Evolutionary conservation across 2,329 filamentous ascomycete species (phyloP).

Genomic region (Aspergillus chevalieri): DNA sequence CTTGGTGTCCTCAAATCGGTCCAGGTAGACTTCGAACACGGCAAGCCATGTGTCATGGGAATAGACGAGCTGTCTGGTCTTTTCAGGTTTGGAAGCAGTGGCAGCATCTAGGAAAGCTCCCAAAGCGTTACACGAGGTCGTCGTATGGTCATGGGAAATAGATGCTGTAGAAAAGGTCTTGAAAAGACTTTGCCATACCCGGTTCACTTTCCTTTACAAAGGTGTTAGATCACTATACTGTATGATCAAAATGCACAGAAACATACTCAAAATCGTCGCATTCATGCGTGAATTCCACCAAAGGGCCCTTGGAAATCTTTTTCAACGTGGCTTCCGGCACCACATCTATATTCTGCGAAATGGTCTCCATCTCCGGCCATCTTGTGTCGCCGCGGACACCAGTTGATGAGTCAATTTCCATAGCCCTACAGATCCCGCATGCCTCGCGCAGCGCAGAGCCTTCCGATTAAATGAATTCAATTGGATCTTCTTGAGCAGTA

Average conservation of each 20-base stretch:
- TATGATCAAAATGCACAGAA: background rate
- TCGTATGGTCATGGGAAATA: conserved; percentile 35
- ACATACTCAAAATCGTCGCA: conserved; percentile 30
- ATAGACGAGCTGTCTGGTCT: conserved; percentile 27
- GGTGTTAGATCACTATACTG: conserved; percentile 4
- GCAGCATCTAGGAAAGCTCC: conserved; percentile 39
- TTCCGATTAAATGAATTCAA: background rate
- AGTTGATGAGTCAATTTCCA: conserved; percentile 16
- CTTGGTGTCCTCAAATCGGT: conserved; percentile 37
- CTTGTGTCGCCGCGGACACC: conserved; percentile 8
- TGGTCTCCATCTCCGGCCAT: conserved; percentile 23
- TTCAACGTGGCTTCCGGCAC: conserved; percentile 28
- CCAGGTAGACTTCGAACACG: conserved; percentile 35
- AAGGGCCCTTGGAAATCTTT: conserved; percentile 29
- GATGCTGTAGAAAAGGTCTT: conserved; percentile 35
- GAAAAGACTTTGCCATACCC: conserved; percentile 36
- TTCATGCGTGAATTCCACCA: conserved; percentile 27
- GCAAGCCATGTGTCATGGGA: conserved; percentile 34
- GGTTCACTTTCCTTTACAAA: conserved; percentile 23
- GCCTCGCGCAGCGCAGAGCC: conserved; percentile 3
- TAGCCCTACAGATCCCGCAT: conserved; percentile 13
- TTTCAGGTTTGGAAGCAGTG: conserved; percentile 22
- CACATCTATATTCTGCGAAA: conserved; percentile 29
- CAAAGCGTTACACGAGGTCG: conserved; percentile 40
- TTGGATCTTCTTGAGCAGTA: conserved; percentile 6